Base-by-base conservation (phyloP, 2,329 filamentous ascomycete species). In the Chaetomiaceae sp. region DNA sequence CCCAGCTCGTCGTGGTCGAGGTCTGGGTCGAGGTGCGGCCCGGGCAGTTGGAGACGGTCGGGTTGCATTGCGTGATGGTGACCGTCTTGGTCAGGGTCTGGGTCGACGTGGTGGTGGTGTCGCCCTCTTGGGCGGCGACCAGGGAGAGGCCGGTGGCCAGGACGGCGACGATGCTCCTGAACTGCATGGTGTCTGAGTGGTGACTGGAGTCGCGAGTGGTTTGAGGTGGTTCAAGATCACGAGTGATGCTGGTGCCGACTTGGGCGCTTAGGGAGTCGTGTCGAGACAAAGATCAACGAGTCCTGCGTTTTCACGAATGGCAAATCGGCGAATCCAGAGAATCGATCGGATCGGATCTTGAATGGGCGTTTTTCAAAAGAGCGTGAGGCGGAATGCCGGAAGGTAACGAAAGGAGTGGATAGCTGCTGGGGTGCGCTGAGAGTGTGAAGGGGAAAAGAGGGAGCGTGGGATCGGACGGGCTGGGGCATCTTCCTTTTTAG, bases 61-160 rank as follows among this genome's bases (percentile, higher is more conserved):
- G 71, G 64, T 72, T 69, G 71, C 76, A 77, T 63, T 68, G 61
- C 53, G 76, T 79, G 64, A 79, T 68, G 64, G 75, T 79, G 58
- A 74, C 54, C 47, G 71, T 72, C 60, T 64, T 66, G 51, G 76
- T 79, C 58, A 71, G 69, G 53, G 73, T 75, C 49, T 68, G 68
- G 53, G 76, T 79, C 15, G 72, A 71, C 51, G 76, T 79, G 47
- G 75, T 78, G 53, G 70, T 71, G 56, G 70, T 76, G 55, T 61
- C 66, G 47, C 59, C 54, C 37, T 66, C 58, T 42, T 64, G 54
- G 55, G 70, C 70, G 57, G 66, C 64, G 46, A 69, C 68, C 50
- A 69, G 44, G 44, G 72, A 67, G 52, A 71, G 70, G 65, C 69
- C 68, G 55, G 66, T 61, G 62, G 73, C 72, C 60, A 76, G 58